Conservation (phyloP, 768 basidiomycete species). For the Neoboletus subvelutipes region DNA sequence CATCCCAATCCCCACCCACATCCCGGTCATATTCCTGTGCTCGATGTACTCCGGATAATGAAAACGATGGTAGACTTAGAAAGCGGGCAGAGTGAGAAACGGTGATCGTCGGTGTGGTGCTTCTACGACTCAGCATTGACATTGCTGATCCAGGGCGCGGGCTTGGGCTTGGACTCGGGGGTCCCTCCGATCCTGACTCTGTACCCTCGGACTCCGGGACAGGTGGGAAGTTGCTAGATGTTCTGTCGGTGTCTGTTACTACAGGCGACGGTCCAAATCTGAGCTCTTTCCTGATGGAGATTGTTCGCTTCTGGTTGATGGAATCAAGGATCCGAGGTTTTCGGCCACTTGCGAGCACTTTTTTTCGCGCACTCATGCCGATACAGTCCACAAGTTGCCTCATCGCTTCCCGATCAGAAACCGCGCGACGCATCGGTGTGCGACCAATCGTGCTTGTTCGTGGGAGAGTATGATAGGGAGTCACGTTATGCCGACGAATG, state of each 20-base stretch:
- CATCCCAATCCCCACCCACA: slow-evolving; percentile 5
- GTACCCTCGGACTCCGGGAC: slow-evolving; percentile 26
- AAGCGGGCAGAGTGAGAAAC: slow-evolving; percentile 36
- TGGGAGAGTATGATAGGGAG: slow-evolving; percentile 51
- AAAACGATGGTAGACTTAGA: slow-evolving; percentile 26
- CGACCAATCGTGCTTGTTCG: slow-evolving; percentile 55
- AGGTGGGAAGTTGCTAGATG: slow-evolving; percentile 25
- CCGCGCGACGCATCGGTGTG: slow-evolving; percentile 44
- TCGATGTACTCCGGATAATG: slow-evolving; percentile 8
- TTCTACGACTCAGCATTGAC: slow-evolving; percentile 65
- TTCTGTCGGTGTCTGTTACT: slow-evolving; percentile 19
- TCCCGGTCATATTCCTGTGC: slow-evolving; percentile 1
- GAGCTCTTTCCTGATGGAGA: slow-evolving; percentile 49
- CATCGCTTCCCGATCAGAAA: slow-evolving; percentile 87
- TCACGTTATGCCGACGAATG: slow-evolving; percentile 43
- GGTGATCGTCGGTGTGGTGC: slow-evolving; percentile 56
- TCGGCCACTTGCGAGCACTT: slow-evolving; percentile 78
- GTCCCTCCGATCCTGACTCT: slow-evolving; percentile 63
- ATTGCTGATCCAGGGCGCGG: slow-evolving; percentile 76
- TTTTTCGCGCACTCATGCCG: slow-evolving; percentile 83
- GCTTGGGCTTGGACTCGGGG: slow-evolving; percentile 71
- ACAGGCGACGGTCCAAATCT: slow-evolving; percentile 38
- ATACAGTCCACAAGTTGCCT: slow-evolving; percentile 84
- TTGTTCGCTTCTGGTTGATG: slow-evolving; percentile 30
- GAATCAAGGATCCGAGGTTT: slow-evolving; percentile 60